Base-by-base conservation (phyloP, 2,329 filamentous ascomycete genomes). In the Hypoxylon rubiginosum region DNA sequence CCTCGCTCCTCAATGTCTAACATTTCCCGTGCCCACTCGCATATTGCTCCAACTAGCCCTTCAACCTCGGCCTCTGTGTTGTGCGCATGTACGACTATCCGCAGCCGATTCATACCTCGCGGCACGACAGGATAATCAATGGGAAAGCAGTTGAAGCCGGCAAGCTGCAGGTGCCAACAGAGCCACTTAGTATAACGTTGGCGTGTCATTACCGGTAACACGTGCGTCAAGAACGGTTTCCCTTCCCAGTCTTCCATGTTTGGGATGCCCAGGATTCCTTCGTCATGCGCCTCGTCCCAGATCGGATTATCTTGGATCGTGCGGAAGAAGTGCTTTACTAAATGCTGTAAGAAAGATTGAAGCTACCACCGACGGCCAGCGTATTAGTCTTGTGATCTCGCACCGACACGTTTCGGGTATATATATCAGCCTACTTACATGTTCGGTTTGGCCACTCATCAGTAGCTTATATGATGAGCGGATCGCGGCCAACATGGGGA, bases 111-210 rank as follows among this genome's bases (percentile, higher is more conserved):
- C 30, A 76, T 75, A 0, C 80, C 80, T 51, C 75, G 73, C 1
- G 80, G 79, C 3, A 83, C 81, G 4, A 78, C 78, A 2, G 81
- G 81, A 52, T 77, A 75, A 26, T 79, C 77, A 4, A 83, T 77
- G 2, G 79, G 71, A 49, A 67, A 75, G 9, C 64, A 72, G 11
- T 57, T 71, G 51, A 73, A 55, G 19, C 61, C 58, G 15, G 60
- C 34, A 32, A 71, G 34, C 50, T 66, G 61, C 34, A 77, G 64
- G 49, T 77, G 74, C 51, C 73, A 71, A 1, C 62, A 56, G 3
- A 77, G 66, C 45, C 62, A 76, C 15, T 39, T 68, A 11, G 63
- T 66, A 43, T 75, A 68, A 2, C 69, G 59, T 39, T 70, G 70
- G 11, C 71, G 69, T 1, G 75, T 76, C 60, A 50, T 70, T 6